Base-by-base conservation (phyloP, 75 land plant genomes). In the Pseudotsuga menziesii region DNA sequence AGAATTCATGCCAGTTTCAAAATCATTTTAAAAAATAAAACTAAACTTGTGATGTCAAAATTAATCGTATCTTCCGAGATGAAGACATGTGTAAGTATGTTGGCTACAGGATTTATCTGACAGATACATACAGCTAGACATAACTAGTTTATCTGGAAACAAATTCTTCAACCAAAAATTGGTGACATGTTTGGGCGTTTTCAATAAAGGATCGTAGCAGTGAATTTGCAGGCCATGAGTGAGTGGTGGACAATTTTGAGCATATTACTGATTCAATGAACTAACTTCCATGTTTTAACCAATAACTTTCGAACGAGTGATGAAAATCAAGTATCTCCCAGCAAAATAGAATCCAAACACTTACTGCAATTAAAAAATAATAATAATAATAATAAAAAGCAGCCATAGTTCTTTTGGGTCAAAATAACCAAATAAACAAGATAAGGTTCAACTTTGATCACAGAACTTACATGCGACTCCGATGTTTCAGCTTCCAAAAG, bases 401-500 rank as follows among this genome's bases (percentile, higher is more conserved):
- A 32, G 39, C 52, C 23, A n/a, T 16, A 41, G 0, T 41, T 41
- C 14, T 69, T 17, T 35, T 48, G 8, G 11, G 54, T 39, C 52
- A 69, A 61, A 61, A 61, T 61, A 61, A 27, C 64, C 72, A 69
- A 69, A 41, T 69, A n/a, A 69, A 69, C 8, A 41, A 58, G 5
- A 16, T 20, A 58, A 5, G 16, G 59, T 58, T 58, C 59, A 58
- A 19, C n/a, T 58, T 4, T 48, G 52, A 48, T 48, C 52, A 48
- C 52, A 48, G 19, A 56, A 85, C 95, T 87, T 87, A 93, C 95
- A 64, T 78, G 39, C 79, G 82, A 27, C 35, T 57, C 63, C 77
- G 80, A 23, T 79, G 72, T 75, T 86, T 84, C 2, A 89, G 83
- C 83, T 86, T 91, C 96, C 96, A 93, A 77, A 93, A 88, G 3